Conservation (phyloP, 345 rosid species). For the Sonneratia alba region DNA sequence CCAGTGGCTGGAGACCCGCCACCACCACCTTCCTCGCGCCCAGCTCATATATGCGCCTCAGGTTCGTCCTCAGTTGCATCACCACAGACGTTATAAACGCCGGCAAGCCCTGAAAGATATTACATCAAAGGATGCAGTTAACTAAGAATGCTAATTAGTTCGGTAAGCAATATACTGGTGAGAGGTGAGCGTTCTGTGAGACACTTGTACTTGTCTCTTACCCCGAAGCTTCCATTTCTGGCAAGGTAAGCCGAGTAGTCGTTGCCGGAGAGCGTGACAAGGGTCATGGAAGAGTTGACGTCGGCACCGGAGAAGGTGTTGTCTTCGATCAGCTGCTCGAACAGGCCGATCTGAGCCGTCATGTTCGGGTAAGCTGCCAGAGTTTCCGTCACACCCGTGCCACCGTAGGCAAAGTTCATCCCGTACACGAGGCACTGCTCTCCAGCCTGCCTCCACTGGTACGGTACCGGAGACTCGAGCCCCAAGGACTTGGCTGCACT, state of each 20-base stretch:
- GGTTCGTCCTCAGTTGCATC: constrained; percentile 32
- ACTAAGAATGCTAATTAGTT: no score
- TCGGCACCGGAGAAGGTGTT: constrained; percentile 25
- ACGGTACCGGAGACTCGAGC: constrained; percentile 56
- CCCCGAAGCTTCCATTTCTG: constrained; percentile 38
- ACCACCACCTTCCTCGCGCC: constrained; percentile 54
- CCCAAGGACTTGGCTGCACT: no score
- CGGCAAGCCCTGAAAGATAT: constrained; percentile 33
- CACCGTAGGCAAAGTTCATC: constrained; percentile 85
- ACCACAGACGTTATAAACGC: constrained; percentile 39
- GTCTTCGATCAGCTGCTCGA: constrained; percentile 30
- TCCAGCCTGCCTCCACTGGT: constrained; percentile 29
- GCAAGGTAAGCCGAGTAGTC: constrained; percentile 41
- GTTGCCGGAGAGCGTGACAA: constrained; percentile 59
- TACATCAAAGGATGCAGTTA: no score
- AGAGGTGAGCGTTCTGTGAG: no score
- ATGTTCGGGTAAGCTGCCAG: constrained; percentile 40
- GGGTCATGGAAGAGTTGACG: constrained; percentile 35
- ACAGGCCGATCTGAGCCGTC: constrained; percentile 60
- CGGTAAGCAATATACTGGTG: no score
- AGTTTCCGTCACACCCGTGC: constrained; percentile 70
- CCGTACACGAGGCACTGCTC: constrained; percentile 30
- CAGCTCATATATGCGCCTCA: constrained; percentile 36
- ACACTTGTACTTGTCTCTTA: constrained; percentile 7
- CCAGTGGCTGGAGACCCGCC: constrained; percentile 50